These are phyloP conservation scores for Halophytophthora polymorphica DNA, from an alignment of 352 stramenopile species.

Conservation along the genomic window DNA sequence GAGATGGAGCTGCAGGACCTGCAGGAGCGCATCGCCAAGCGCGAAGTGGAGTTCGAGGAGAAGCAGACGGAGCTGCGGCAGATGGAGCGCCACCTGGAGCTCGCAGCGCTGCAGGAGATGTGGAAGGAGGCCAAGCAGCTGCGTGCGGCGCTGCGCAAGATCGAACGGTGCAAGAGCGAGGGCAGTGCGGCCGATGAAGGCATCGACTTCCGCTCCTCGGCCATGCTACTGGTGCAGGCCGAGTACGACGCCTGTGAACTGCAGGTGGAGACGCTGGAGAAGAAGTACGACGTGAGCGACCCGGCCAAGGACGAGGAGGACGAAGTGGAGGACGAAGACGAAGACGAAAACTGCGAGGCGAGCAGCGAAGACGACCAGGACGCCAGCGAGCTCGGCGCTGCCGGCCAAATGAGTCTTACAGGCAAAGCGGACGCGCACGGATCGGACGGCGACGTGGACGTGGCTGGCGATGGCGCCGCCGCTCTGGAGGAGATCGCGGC, in stretches of 20 bases:
- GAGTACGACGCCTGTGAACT: constrained; percentile 71
- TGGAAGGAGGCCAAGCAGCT: constrained; percentile 76
- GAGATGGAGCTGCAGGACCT: constrained; percentile 83
- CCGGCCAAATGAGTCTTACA: constrained; percentile 16
- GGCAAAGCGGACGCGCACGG: constrained; percentile 22
- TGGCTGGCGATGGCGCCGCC: constrained; percentile 24
- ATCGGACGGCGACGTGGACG: constrained; percentile 24
- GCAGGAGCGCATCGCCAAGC: constrained; percentile 69
- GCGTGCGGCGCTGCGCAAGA: constrained; percentile 51
- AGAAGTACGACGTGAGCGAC: constrained; percentile 69
- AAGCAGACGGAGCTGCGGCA: constrained; percentile 76
- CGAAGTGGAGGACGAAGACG: constrained; percentile 43
- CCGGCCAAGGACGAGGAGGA: constrained; percentile 51
- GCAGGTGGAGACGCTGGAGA: constrained; percentile 59
- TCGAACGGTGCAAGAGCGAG: constrained; percentile 71
- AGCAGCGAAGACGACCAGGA: constrained; percentile 42
- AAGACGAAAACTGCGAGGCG: constrained; percentile 41
- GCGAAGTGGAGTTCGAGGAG: constrained; percentile 60
- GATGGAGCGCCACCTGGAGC: constrained; percentile 72
- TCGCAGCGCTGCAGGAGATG: constrained; percentile 64
- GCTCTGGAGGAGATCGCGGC: constrained; percentile 53
- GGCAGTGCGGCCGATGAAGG: constrained; percentile 45
- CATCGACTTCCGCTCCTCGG: constrained; percentile 66
- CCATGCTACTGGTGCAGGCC: constrained; percentile 67
- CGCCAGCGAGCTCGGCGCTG: constrained; percentile 11